These are phyloP conservation scores for Schizothecium vesticola DNA, from an alignment of 495 filamentous ascomycete genomes.

Conservation along the genomic window DNA sequence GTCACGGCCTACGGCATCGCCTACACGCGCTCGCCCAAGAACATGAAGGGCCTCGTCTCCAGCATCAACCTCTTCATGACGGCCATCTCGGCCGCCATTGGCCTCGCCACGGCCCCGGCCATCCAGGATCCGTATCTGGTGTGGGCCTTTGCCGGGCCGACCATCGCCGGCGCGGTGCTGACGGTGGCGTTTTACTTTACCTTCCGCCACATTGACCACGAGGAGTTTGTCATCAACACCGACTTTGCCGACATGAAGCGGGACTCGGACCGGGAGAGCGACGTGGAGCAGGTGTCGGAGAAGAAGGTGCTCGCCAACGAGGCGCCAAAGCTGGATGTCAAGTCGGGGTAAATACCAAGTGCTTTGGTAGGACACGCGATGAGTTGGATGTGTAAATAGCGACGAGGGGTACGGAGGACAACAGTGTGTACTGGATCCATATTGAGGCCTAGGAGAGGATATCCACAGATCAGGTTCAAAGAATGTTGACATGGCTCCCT, in stretches of 20 bases:
- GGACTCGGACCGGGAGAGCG: slow-evolving; percentile 37
- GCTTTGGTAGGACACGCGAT: not conserved
- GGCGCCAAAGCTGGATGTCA: not conserved
- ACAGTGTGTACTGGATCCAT: not conserved
- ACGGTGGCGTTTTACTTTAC: slow-evolving; percentile 45
- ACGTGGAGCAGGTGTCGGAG: slow-evolving; percentile 25
- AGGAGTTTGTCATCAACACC: slow-evolving; percentile 40
- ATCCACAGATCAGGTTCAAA: not conserved
- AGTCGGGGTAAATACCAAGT: not conserved
- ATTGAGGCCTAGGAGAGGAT: not conserved
- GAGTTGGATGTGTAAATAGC: not conserved
- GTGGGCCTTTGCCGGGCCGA: slow-evolving; percentile 48
- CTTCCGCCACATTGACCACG: slow-evolving; percentile 41
- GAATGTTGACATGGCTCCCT: not conserved
- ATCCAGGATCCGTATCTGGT: slow-evolving; percentile 56
- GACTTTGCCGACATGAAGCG: slow-evolving; percentile 32
- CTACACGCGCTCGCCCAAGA: slow-evolving; percentile 60
- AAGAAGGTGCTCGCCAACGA: not conserved
- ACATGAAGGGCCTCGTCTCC: slow-evolving; percentile 62
- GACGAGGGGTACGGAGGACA: not conserved
- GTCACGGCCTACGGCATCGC: slow-evolving; percentile 67
- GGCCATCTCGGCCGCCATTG: slow-evolving; percentile 52
- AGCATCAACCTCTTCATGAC: slow-evolving; percentile 54
- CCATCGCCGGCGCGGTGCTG: slow-evolving; percentile 38
- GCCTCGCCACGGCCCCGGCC: slow-evolving; percentile 51